Evolutionary conservation across 768 basidiomycete genomes (phyloP).

Genomic region (Auriculariales sp.): DNA sequence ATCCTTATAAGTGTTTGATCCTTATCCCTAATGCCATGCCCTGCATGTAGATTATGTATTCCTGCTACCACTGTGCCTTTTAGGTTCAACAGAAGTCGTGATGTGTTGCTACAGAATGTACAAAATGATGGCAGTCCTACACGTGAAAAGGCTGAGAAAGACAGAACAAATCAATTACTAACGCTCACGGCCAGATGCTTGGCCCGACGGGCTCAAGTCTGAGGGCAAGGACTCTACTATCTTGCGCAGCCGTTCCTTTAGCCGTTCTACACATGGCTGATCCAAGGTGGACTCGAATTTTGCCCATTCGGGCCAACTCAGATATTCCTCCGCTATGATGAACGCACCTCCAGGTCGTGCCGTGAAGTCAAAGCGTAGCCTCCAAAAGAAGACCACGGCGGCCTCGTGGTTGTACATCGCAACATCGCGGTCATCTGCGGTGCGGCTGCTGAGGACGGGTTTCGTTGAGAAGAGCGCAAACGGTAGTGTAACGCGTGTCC

Average conservation of each 20-base stretch:
- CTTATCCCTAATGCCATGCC: too few species aligned
- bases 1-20: too few species aligned
- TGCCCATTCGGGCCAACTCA: background rate
- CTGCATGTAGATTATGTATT: too few species aligned
- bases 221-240: background rate
- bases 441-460: background rate
- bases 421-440: background rate
- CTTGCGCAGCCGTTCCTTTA: slow-evolving; percentile 1
- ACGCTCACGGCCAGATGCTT: too few species aligned
- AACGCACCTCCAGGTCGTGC: background rate
- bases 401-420: background rate
- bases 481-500: background rate
- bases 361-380: background rate
- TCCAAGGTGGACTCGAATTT: background rate
- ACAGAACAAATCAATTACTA: too few species aligned
- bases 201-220: too few species aligned
- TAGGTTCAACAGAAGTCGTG: too few species aligned
- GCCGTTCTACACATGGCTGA: background rate
- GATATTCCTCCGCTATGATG: background rate
- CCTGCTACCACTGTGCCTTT: too few species aligned
- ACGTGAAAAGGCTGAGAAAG: background rate
- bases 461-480: background rate
- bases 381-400: background rate
- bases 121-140: background rate
- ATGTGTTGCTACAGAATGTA: background rate